These are phyloP conservation scores for Debaryomycetaceae sp. DNA, from an alignment of 1,139 yeast genomes.

Conservation along the genomic window DNA sequence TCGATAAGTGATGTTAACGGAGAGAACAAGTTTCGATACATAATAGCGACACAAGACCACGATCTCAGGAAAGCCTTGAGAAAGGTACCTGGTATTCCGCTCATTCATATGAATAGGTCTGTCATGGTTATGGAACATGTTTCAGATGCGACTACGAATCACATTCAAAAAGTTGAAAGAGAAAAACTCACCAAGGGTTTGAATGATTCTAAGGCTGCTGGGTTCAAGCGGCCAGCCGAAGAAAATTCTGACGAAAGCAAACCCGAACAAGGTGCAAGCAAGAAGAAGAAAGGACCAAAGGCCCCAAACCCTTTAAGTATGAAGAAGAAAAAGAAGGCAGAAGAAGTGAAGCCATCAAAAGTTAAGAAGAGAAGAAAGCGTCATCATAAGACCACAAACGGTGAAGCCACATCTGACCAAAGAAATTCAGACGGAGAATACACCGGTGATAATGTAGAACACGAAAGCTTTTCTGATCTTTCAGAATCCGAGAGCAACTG, in stretches of 20 bases:
- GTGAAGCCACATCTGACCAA: no score
- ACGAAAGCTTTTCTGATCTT: no score
- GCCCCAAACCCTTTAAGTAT: slow-evolving; percentile 83
- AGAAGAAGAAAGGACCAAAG: slow-evolving; percentile 67
- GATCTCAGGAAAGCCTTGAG: slow-evolving; percentile 67
- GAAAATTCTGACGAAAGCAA: slow-evolving; percentile 20
- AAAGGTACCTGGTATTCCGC: slow-evolving; percentile 82
- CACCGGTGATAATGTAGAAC: no score
- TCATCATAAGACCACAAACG: not conserved
- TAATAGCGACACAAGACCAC: slow-evolving; percentile 80
- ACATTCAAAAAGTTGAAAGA: slow-evolving; percentile 54
- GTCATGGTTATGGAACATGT: slow-evolving; percentile 97
- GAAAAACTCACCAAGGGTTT: slow-evolving; percentile 74
- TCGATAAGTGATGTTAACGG: slow-evolving; percentile 71
- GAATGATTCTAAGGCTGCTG: slow-evolving; percentile 51
- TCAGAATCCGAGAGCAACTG: no score
- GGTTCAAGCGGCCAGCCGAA: slow-evolving; percentile 17
- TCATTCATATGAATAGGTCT: slow-evolving; percentile 80
- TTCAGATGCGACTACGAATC: slow-evolving; percentile 63
- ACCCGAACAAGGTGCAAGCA: slow-evolving; percentile 20
- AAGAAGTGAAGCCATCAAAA: not conserved
- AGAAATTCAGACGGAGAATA: no score
- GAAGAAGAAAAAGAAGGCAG: slow-evolving; percentile 53
- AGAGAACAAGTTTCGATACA: slow-evolving; percentile 81
- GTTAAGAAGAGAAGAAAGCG: slow-evolving; percentile 5